These are phyloP conservation scores for Mikania micrantha DNA, from an alignment of 129 eudicot genomes.

Conservation along the genomic window DNA sequence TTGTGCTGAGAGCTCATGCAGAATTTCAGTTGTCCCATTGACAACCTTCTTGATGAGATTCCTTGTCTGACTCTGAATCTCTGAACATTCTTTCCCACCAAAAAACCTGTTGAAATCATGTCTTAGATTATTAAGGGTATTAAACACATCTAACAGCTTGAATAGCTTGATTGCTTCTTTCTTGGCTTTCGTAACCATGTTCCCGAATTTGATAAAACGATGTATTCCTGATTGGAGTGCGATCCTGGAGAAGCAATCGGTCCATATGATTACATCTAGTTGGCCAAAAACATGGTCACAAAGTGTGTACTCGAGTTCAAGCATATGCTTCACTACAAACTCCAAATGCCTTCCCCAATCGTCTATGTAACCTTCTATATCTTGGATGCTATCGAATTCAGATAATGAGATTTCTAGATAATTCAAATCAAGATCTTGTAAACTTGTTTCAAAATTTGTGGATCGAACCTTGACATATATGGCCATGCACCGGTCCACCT, in stretches of 20 bases:
- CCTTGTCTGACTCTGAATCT: slow-evolving; percentile 58
- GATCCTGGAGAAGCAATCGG: slow-evolving; percentile 53
- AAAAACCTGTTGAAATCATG: slow-evolving; percentile 65
- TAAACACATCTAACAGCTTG: slow-evolving; percentile 60
- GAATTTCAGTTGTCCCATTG: slow-evolving; percentile 53
- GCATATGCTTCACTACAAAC: slow-evolving; percentile 52
- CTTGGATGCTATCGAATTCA: slow-evolving; percentile 49
- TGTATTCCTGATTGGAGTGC: slow-evolving; percentile 50
- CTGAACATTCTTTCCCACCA: slow-evolving; percentile 47
- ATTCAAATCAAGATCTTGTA: slow-evolving; percentile 44
- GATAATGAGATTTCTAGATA: slow-evolving; percentile 51
- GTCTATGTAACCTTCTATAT: slow-evolving; percentile 45
- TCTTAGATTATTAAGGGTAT: slow-evolving; percentile 45
- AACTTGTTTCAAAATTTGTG: slow-evolving; percentile 28
- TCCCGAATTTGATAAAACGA: slow-evolving; percentile 53
- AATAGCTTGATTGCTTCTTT: slow-evolving; percentile 76
- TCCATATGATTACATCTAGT: slow-evolving; percentile 18
- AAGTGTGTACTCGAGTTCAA: slow-evolving; percentile 45
- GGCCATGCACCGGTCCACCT: slow-evolving; percentile 41
- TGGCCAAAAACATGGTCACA: slow-evolving; percentile 40
- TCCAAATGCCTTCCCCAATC: slow-evolving; percentile 72
- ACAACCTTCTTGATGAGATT: slow-evolving; percentile 62
- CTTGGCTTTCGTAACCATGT: slow-evolving; percentile 48
- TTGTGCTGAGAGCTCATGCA: slow-evolving; percentile 55
- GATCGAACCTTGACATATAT: slow-evolving; percentile 45